Percentiles rank a stretch among this genome's conserved stretches.
These are phyloP conservation scores for Oryza officinalis DNA, from an alignment of 176 grass and related monocot genomes.

Conservation along the genomic window DNA sequence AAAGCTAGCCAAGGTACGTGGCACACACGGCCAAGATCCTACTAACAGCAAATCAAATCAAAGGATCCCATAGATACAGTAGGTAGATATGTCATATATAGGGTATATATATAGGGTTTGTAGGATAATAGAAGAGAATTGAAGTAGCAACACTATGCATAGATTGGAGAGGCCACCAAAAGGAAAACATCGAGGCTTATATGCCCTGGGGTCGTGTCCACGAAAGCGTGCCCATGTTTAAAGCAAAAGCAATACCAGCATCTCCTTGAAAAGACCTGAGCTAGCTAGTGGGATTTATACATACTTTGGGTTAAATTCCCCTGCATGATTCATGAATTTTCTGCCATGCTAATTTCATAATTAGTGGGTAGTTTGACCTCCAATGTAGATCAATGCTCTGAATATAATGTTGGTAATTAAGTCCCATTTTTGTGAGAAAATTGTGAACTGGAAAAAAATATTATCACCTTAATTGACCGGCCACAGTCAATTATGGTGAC, in stretches of 20 bases:
- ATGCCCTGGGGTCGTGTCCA: conserved; percentile 52
- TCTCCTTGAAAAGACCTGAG: conserved; percentile 55
- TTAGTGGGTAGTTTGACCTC: background rate
- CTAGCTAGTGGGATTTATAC: conserved; percentile 34
- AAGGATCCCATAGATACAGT: conserved; percentile 39
- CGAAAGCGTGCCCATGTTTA: conserved; percentile 46
- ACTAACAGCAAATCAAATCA: conserved; percentile 52
- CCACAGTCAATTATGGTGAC: too few species aligned
- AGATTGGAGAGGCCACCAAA: conserved; percentile 28
- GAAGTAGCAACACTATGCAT: conserved; percentile 21
- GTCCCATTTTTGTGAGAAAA: background rate
- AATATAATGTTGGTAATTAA: background rate
- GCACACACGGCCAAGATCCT: conserved; percentile 59
- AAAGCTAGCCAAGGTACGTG: conserved; percentile 46
- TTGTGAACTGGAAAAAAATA: background rate
- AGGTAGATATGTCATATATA: background rate
- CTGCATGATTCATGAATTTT: background rate
- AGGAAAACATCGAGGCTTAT: conserved; percentile 53
- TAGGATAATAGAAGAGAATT: conserved; percentile 30
- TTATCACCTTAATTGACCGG: background rate
- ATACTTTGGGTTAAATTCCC: conserved; percentile 11
- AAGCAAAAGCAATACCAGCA: conserved; percentile 54
- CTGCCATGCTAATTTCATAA: background rate
- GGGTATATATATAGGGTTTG: background rate
- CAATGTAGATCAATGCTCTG: background rate